Conservation (phyloP, 176 grass and related monocot species). For the Leersia perrieri region DNA sequence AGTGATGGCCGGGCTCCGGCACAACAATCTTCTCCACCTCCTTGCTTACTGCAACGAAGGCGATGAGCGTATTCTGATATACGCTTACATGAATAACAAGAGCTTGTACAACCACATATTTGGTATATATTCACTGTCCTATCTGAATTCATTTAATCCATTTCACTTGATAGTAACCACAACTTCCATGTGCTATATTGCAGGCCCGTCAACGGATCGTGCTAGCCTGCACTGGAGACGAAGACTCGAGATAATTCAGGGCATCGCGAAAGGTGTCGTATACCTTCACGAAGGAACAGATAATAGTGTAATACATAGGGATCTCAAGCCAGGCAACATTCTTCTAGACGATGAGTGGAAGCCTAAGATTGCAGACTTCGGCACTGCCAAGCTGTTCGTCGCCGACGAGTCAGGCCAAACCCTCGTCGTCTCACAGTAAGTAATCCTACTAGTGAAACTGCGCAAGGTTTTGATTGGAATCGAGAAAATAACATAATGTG, state of each 20-base stretch:
- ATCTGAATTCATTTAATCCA: not conserved
- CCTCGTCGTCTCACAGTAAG: not conserved
- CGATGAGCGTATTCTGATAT: slow-evolving; percentile 1
- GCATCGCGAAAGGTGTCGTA: not conserved
- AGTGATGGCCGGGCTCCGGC: not conserved
- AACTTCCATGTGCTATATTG: no score
- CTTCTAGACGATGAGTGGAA: not conserved
- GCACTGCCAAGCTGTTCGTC: not conserved
- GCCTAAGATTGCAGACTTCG: slow-evolving; percentile 19
- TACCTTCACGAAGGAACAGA: not conserved
- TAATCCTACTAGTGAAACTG: not conserved
- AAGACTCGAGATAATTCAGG: not conserved
- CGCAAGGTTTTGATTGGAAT: no score
- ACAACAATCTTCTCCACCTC: not conserved
- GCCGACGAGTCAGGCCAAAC: not conserved
- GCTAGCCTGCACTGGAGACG: not conserved
- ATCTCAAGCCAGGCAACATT: slow-evolving; percentile 9
- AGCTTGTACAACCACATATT: slow-evolving; percentile 23
- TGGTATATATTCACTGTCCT: not conserved
- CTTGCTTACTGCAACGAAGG: slow-evolving; percentile 16
- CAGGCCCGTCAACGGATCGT: no score
- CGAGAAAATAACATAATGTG: no score
- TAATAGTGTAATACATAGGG: not conserved
- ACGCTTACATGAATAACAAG: slow-evolving; percentile 9
- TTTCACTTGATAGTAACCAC: no score